phyloP scores from a whole-genome alignment of 1,284 basidiomycete genomes.

The Moesziomyces globuligerus region DNA sequence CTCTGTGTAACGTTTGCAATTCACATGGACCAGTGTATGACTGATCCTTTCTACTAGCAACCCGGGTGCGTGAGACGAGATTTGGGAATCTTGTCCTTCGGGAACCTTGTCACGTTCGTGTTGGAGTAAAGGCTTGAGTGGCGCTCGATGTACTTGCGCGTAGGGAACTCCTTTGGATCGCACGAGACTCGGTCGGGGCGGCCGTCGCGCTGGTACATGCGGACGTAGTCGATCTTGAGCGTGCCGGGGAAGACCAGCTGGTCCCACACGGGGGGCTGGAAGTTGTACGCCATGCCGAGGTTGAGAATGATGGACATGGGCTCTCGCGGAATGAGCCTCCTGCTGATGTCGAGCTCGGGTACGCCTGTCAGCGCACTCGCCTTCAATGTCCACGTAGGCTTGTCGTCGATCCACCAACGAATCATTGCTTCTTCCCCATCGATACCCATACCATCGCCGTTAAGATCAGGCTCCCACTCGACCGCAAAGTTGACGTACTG shows the following conservation, averaged over 20 bases:
- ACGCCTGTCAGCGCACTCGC: constrained; percentile 23
- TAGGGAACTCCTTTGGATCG: constrained; percentile 55
- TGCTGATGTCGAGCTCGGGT: constrained; percentile 37
- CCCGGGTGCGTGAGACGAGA: constrained; percentile 25
- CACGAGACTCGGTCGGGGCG: constrained; percentile 30
- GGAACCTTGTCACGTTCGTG: constrained; percentile 55
- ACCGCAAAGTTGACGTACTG: constrained; percentile 53
- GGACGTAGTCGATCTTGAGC: constrained; percentile 48
- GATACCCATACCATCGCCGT: constrained; percentile 42
- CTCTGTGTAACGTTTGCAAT: too few species aligned
- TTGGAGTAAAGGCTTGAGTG: constrained; percentile 59
- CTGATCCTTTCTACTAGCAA: constrained; percentile 8
- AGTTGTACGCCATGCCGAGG: constrained; percentile 54
- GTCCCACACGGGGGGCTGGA: constrained; percentile 48
- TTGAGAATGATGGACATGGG: constrained; percentile 59
- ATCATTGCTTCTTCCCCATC: constrained; percentile 64
- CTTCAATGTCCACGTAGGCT: constrained; percentile 55
- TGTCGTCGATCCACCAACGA: constrained; percentile 59
- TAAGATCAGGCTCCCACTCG: constrained; percentile 63
- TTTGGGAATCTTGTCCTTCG: constrained; percentile 48
- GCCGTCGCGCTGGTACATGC: constrained; percentile 55
- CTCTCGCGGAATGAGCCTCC: constrained; percentile 53
- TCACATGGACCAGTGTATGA: neutral
- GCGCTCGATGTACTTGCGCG: constrained; percentile 54
- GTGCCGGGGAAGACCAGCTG: constrained; percentile 32